These are phyloP conservation scores for Amoebophrya sp. DNA, from an alignment of 169 alveolate species.

Conservation along the genomic window DNA sequence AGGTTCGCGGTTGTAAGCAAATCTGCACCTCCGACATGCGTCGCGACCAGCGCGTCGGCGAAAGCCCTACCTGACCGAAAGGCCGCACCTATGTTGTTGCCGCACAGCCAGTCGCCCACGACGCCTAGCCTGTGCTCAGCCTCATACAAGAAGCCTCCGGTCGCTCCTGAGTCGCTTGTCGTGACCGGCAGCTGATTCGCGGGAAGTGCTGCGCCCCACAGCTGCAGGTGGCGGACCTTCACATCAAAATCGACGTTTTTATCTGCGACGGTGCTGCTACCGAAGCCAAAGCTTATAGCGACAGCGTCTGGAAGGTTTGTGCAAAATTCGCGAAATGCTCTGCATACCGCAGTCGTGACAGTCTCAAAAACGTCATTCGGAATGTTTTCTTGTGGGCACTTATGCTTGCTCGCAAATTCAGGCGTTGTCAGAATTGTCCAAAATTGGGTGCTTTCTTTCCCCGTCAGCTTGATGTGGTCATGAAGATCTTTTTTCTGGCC, in stretches of 20 bases:
- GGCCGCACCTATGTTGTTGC: not conserved
- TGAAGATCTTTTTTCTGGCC: too few species aligned
- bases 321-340: not conserved
- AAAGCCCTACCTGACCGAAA: not conserved
- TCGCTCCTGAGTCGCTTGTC: not conserved
- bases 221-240: not conserved
- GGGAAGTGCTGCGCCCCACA: not conserved
- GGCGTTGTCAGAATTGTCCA: not conserved
- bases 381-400: not conserved
- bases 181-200: not conserved
- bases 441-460: too few species aligned
- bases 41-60: not conserved
- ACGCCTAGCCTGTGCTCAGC: not conserved
- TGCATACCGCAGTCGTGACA: not conserved
- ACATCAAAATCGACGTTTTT: not conserved
- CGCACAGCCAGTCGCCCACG: not conserved
- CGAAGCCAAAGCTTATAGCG: too few species aligned
- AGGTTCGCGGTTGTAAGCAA: too few species aligned
- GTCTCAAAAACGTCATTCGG: not conserved
- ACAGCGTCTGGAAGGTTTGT: too few species aligned
- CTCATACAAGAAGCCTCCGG: not conserved
- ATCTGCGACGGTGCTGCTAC: not conserved
- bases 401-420: not conserved
- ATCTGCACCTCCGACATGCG: too few species aligned
- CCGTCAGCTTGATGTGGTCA: too few species aligned